Evolutionary conservation across 768 basidiomycete species (phyloP), one percentile per base, ranked within the genome.

Genomic region (Fibroporia radiculosa): DNA sequence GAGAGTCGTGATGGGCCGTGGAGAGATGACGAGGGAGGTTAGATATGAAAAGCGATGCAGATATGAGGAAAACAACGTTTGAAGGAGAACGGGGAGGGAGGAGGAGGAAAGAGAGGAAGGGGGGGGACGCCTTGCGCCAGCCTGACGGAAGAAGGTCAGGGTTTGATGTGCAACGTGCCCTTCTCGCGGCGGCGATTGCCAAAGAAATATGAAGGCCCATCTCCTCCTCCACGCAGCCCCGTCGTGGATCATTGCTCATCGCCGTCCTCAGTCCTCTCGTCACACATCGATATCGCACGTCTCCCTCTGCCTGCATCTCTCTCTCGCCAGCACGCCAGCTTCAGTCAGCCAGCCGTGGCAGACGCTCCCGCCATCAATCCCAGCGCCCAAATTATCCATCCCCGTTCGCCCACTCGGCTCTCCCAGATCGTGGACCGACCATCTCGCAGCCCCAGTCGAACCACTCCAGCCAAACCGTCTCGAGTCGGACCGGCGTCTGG

Each of bases 121-220:
- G 77, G 69, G 72, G 65, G 74, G 77, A 76, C 74, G 77, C 73
- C 66, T 69, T 55, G 59, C 62, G 60, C 59, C 54, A 60, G 64
- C 71, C 68, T 61, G 54, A 65, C 73, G 75, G 70, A 58, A 60
- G 56, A 57, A 54, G 61, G 26, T 55, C 58, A 60, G 67, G 66
- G 79, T 82, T 80, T 82, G 80, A 82, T 83, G n/a, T 70, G 69
- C 80, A 83, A 83, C 81, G 82, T 85, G 82, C 76, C 80, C 74
- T 67, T 68, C 65, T 71, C 62, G 66, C 67, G 67, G 67, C 72
- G 67, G 66, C 65, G 69, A 69, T 68, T 72, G 66, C 64, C 66
- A 69, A 52, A 47, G 48, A 35, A 25, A 32, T 47, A 29, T 45
- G 37, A n/a, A 44, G 13, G 44, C 52, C 47, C 38, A 44, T 35